Evolutionary conservation across 73 alveolate genomes (phyloP), one percentile per base, ranked within the genome.

Genomic region (Loxodes magnus): DNA sequence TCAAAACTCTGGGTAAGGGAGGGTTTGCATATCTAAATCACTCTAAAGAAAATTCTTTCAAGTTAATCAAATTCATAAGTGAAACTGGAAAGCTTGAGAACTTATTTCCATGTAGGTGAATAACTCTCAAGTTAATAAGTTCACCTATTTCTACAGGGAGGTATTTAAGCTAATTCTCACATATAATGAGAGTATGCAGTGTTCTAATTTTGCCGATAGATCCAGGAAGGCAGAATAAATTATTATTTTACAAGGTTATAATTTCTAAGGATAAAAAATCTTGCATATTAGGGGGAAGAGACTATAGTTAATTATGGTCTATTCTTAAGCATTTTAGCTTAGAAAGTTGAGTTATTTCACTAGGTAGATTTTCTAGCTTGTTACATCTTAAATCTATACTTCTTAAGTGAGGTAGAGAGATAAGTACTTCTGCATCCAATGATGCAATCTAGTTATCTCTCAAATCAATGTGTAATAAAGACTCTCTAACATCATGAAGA

Each of bases 1-100:
- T 56, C 5, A 64, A 15, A 6, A 64, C 41, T 30, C 53, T 52
- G 35, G 59, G 22, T 14, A 56, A 15, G 15, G 79, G 71, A 3
- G 79, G 79, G 29, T 25, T 26, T 55, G 43, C 10, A 30, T 64
- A 64, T 12, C 14, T 23, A 43, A 64, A 64, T 70, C 79, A 64
- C 28, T 64, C 79, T 12, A 56, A 28, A 15, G 71, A 54, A 50
- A 64, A 64, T 43, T 64, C 79, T 2, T 24, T n/a, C 1, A 64
- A 36, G 17, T 56, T 61, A 4, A 30, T 14, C 22, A 64, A 35
- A 10, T 25, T n/a, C 3, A 43, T 12, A 16, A 64, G 10, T 3
- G 37, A 51, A 29, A 43, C n/a, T 5, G 79, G 79, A n/a, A 64
- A 17, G 3, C n/a, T 7, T 15, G 19, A 26, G n/a, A 64, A n/a